A percentile compares a stretch with the other conserved stretches of the same genome.
Conservation (phyloP, 2,329 filamentous ascomycete species). For the Rasamsonia emersonii region DNA sequence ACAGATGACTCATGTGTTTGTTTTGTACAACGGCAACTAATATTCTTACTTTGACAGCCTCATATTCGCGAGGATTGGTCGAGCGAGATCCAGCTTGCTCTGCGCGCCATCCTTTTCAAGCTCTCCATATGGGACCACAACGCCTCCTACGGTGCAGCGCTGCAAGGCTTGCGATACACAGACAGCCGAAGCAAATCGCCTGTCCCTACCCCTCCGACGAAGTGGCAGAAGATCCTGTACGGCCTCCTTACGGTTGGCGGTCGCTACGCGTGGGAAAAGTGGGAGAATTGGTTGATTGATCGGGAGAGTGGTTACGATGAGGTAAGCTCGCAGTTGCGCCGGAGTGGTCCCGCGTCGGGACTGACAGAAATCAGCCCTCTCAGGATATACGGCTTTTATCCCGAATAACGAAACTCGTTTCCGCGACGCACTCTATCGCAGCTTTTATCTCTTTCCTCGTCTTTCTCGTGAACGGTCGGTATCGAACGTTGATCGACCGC, state of each 20-base stretch:
- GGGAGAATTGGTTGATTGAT: slow-evolving; percentile 77
- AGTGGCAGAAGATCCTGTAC: slow-evolving; percentile 74
- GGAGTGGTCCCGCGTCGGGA: too few species aligned
- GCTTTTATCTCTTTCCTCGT: slow-evolving; percentile 80
- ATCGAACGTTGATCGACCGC: slow-evolving; percentile 83
- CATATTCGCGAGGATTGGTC: slow-evolving; percentile 80
- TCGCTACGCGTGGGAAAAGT: slow-evolving; percentile 82
- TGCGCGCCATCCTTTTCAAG: slow-evolving; percentile 82
- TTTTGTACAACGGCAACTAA: slow-evolving; percentile 3
- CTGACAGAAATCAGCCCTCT: slow-evolving; percentile 31
- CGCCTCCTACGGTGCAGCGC: slow-evolving; percentile 82
- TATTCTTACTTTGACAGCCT: slow-evolving; percentile 21
- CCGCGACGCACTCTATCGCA: slow-evolving; percentile 69
- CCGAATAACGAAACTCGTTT: slow-evolving; percentile 58
- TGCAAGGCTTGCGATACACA: slow-evolving; percentile 85
- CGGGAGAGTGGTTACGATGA: slow-evolving; percentile 67
- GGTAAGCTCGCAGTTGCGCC: too few species aligned
- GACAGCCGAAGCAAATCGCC: slow-evolving; percentile 63
- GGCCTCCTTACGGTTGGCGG: slow-evolving; percentile 80
- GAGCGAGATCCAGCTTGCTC: slow-evolving; percentile 68
- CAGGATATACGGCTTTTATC: slow-evolving; percentile 51
- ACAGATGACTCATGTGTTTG: slow-evolving; percentile 10
- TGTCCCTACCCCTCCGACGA: slow-evolving; percentile 62
- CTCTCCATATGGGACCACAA: slow-evolving; percentile 94
- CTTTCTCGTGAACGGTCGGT: slow-evolving; percentile 83